Base-by-base conservation (phyloP, 192 early-diverging fungal species). In the Backusella tarrabulga region DNA sequence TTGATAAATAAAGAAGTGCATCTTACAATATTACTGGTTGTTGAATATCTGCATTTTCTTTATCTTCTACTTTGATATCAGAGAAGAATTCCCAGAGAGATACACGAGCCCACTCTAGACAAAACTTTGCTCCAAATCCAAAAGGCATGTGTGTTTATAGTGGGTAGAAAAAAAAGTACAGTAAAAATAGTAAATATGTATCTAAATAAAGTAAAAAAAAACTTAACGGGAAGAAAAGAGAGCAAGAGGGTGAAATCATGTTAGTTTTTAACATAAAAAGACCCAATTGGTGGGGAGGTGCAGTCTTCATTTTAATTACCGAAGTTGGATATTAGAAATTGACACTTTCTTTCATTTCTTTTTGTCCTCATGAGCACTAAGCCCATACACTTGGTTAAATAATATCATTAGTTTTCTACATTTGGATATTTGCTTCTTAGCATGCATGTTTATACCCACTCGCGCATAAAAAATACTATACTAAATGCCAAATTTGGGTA, bases 11-110 rank as follows among this genome's bases (percentile, higher is more conserved):
- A 60, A 60, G 21, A 60, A 26, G 23, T 60, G 54, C 32, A 26
- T 44, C 75, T 76, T 81, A 85, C 85, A 76, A 72, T 71, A 85
- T 81, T 71, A 83, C 15, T 6, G 84, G 84, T 38, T 72, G 78
- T 50, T 85, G 80, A 14, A 15, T 78, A 19, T 82, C 77, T 15
- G 79, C 82, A 68, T 81, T 83, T 3, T 85, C 54, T 26, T 66
- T 54, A n/a, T 83, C 72, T n/a, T 81, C 44, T 23, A 77, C 50
- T 71, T 66, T 76, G 23, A 85, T 79, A 26, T 81, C 80, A 29
- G 72, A 77, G 75, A 82, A 86, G 68, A 86, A 86, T 0, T 78
- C 77, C 74, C 81, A 77, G 21, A 85, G 71, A 15, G 77, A 42
- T 46, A 72, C 75, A n/a, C 79, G 66, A 36, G 85, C 74, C 32